Percentiles rank a stretch among this genome's conserved stretches.
Evolutionary conservation across 2,329 filamentous ascomycete genomes (phyloP).

Genomic region (Exophiala viscosa): DNA sequence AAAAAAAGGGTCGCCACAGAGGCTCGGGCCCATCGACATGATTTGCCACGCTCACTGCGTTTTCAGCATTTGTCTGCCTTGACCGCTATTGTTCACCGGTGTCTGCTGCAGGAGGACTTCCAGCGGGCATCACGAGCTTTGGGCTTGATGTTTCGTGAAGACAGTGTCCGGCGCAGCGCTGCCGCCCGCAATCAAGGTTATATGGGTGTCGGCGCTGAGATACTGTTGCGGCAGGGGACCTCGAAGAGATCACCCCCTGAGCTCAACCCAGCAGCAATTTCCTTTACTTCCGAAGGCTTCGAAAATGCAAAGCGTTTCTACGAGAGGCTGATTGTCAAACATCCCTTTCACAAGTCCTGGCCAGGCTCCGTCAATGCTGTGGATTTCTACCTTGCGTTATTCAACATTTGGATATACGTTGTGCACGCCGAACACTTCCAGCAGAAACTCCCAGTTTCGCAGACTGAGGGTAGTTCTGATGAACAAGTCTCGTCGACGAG

Average conservation of each 20-base stretch:
- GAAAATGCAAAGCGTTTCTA: conserved; percentile 65
- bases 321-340: conserved; percentile 70
- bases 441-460: conserved; percentile 34
- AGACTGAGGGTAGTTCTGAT: conserved; percentile 33
- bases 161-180: conserved; percentile 53
- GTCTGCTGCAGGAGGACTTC: conserved; percentile 68
- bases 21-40: not conserved
- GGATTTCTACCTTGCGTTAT: conserved; percentile 78
- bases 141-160: conserved; percentile 65
- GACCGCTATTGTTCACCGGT: conserved; percentile 66
- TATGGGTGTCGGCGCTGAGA: conserved; percentile 83
- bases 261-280: not conserved
- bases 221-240: conserved; percentile 59
- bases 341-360: conserved; percentile 64
- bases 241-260: not conserved
- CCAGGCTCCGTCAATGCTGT: conserved; percentile 61
- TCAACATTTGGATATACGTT: conserved; percentile 76
- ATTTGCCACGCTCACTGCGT: conserved; percentile 36
- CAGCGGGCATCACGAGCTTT: conserved; percentile 69
- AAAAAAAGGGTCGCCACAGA: not conserved
- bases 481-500: conserved; percentile 17
- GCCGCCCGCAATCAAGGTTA: conserved; percentile 67
- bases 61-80: conserved; percentile 62
- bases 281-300: conserved; percentile 50
- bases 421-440: conserved; percentile 57